phyloP scores from a whole-genome alignment of 768 basidiomycete genomes.

The Xerocomellus dryophilus region DNA sequence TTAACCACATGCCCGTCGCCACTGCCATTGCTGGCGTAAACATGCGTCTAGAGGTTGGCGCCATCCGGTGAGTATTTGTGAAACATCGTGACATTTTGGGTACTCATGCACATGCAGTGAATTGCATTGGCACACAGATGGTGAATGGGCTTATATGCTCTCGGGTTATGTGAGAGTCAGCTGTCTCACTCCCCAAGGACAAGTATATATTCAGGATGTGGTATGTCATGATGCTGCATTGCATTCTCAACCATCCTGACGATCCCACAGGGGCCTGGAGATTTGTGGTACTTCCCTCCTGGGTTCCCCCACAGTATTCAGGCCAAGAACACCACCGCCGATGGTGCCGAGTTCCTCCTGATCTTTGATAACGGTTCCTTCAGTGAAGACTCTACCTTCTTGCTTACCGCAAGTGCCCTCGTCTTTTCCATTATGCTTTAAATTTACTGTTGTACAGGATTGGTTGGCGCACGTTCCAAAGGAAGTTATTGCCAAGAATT shows the following conservation, averaged over 20 bases:
- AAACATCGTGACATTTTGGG: not conserved
- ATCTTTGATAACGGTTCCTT: conserved; percentile 43
- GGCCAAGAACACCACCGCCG: conserved; percentile 44
- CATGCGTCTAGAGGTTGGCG: conserved; percentile 42
- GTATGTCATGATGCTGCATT: conserved; percentile 33
- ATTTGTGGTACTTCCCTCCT: conserved; percentile 60
- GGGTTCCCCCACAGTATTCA: conserved; percentile 56
- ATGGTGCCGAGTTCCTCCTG: conserved; percentile 54
- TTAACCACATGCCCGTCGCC: conserved; percentile 40
- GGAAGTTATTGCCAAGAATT: conserved; percentile 63
- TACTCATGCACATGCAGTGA: conserved; percentile 30
- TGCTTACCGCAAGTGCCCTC: conserved; percentile 28
- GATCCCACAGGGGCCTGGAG: conserved; percentile 31
- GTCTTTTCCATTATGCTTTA: not conserved
- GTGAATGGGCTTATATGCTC: conserved; percentile 54
- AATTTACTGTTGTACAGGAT: conserved; percentile 39
- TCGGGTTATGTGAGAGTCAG: conserved; percentile 47
- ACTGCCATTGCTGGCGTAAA: conserved; percentile 39
- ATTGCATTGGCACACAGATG: conserved; percentile 44
- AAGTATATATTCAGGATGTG: conserved; percentile 51
- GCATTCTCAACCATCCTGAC: conserved; percentile 15
- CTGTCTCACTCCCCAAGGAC: conserved; percentile 50
- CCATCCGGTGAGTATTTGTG: conserved; percentile 34
- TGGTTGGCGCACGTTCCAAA: conserved; percentile 65
- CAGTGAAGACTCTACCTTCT: conserved; percentile 58